Conservation (phyloP, 2,329 filamentous ascomycete species). For the Pseudocercospora fuligena region DNA sequence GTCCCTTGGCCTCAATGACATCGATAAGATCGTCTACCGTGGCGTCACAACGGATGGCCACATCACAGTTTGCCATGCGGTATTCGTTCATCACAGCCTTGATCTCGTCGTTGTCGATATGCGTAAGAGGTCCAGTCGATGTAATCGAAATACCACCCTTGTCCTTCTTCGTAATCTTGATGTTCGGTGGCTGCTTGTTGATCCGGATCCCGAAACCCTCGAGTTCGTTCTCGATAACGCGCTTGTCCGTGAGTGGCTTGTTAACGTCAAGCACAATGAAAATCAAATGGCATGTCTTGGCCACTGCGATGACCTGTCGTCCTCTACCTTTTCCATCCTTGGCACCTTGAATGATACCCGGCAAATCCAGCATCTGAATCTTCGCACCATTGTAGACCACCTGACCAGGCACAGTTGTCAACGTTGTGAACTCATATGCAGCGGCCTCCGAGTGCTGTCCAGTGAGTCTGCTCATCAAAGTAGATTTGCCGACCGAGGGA, state of each 20-base stretch:
- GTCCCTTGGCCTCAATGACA: conserved; percentile 88
- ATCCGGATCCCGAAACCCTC: conserved; percentile 97
- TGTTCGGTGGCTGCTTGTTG: conserved; percentile 96
- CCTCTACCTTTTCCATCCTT: conserved; percentile 98
- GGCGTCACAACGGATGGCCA: conserved; percentile 95
- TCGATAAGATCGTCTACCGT: conserved; percentile 98
- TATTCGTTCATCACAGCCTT: conserved; percentile 98
- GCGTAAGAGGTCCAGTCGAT: conserved; percentile 86
- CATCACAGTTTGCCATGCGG: conserved; percentile 93
- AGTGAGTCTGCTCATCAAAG: conserved; percentile 90
- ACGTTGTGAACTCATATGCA: conserved; percentile 97
- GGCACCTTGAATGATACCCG: conserved; percentile 97
- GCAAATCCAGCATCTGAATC: conserved; percentile 96
- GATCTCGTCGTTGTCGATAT: conserved; percentile 96
- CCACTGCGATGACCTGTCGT: conserved; percentile 97
- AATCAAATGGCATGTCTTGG: conserved; percentile 97
- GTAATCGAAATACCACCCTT: conserved; percentile 96
- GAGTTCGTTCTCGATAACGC: conserved; percentile 90
- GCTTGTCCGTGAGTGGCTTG: conserved; percentile 96
- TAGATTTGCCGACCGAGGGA: conserved; percentile 97
- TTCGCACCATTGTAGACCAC: conserved; percentile 96
- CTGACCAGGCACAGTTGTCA: conserved; percentile 96
- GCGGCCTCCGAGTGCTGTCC: conserved; percentile 97
- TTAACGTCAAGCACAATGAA: conserved; percentile 99
- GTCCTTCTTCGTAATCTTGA: conserved; percentile 99